phyloP scores from a whole-genome alignment of 2,329 filamentous ascomycete species.

The Graphilbum ipis-grandicollis region DNA sequence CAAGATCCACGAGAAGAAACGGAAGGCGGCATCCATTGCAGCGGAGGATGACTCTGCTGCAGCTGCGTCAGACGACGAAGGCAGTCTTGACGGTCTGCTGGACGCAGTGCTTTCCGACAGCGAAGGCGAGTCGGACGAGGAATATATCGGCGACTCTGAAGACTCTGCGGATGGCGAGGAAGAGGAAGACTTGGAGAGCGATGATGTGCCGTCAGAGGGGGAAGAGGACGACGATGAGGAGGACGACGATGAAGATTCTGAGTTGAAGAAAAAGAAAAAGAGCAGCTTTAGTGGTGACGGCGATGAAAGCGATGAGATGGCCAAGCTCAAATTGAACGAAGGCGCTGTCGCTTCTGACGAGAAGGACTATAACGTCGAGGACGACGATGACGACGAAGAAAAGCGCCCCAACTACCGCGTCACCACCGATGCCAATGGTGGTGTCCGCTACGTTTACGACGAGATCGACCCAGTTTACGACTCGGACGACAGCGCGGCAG shows the following conservation, averaged over 20 bases:
- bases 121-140: constrained; percentile 39
- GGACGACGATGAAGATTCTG: constrained; percentile 19
- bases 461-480: constrained; percentile 93
- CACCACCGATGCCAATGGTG: constrained; percentile 74
- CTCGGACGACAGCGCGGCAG: constrained; percentile 77
- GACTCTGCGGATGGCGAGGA: constrained; percentile 23
- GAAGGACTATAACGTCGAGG: constrained; percentile 16
- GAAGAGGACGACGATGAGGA: constrained; percentile 13
- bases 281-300: constrained; percentile 12
- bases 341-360: too few relatives aligned
- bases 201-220: constrained; percentile 23
- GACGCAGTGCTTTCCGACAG: constrained; percentile 39
- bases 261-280: constrained; percentile 27
- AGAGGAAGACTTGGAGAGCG: constrained; percentile 22
- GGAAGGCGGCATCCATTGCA: constrained; percentile 42
- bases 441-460: constrained; percentile 76
- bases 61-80: constrained; percentile 32
- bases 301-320: constrained; percentile 22
- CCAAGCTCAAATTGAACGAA: constrained; percentile 16
- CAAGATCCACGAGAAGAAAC: constrained; percentile 35
- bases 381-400: constrained; percentile 20
- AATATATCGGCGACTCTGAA: constrained; percentile 23
- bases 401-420: constrained; percentile 33
- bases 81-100: constrained; percentile 29
- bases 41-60: neutral